These are phyloP conservation scores for Collariella sp. DNA, from an alignment of 495 filamentous ascomycete genomes.

Conservation along the genomic window DNA sequence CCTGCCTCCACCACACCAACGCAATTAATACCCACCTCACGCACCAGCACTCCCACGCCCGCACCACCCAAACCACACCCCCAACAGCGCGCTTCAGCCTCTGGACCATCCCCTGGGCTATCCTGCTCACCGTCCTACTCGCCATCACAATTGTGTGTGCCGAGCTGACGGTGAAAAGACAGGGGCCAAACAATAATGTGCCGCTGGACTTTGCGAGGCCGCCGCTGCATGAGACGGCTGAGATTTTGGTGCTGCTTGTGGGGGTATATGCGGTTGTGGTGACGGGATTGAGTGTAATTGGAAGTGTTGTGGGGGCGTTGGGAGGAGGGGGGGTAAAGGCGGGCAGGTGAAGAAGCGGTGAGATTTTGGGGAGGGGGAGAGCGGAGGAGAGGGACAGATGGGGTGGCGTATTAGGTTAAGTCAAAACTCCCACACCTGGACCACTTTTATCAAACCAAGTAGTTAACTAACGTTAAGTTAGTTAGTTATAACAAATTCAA, in stretches of 20 bases:
- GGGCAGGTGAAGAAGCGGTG: too few species aligned
- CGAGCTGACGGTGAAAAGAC: conserved; percentile 20
- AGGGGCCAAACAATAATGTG: conserved; percentile 19
- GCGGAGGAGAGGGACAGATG: too few species aligned
- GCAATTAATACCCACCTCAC: conserved; percentile 12
- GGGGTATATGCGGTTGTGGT: conserved; percentile 23
- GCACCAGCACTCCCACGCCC: conserved; percentile 16
- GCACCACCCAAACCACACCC: conserved; percentile 10
- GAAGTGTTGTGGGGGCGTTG: too few species aligned
- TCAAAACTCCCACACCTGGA: too few species aligned
- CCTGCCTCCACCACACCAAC: conserved; percentile 19
- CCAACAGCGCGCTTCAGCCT: conserved; percentile 19
- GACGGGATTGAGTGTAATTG: conserved; percentile 22
- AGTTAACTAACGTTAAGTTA: too few species aligned
- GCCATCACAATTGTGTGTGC: conserved; percentile 17
- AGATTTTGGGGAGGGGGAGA: too few species aligned
- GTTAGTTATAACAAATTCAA: too few species aligned
- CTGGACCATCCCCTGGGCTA: conserved; percentile 24
- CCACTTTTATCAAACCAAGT: too few species aligned
- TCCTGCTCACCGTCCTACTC: conserved; percentile 20
- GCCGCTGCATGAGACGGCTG: conserved; percentile 24
- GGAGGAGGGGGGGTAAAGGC: too few species aligned
- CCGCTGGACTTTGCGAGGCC: conserved; percentile 23
- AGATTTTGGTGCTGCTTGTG: conserved; percentile 23
- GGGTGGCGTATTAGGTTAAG: too few species aligned